These are phyloP conservation scores for Articulospora tetracladia DNA, from an alignment of 495 filamentous ascomycete species.

Conservation along the genomic window DNA sequence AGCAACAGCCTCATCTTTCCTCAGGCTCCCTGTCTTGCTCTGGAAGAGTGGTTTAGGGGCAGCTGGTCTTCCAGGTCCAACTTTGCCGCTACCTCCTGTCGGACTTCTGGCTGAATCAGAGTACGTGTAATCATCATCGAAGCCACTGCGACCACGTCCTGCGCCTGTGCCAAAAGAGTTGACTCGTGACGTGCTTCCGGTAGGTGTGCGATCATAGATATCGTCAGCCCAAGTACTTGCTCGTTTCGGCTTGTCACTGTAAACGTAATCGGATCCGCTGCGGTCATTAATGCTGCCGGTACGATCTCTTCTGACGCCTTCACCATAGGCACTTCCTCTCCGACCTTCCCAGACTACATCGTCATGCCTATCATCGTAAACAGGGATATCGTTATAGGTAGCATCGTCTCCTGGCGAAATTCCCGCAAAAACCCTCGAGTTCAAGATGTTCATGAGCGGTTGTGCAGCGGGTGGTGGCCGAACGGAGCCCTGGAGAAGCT, in stretches of 20 bases:
- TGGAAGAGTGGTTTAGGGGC: slow-evolving; percentile 84
- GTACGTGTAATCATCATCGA: slow-evolving; percentile 55
- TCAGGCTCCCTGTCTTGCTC: slow-evolving; percentile 59
- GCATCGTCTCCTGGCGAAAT: slow-evolving; percentile 47
- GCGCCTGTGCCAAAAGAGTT: slow-evolving; percentile 25
- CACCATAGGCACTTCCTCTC: slow-evolving; percentile 70
- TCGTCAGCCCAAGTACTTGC: slow-evolving; percentile 88
- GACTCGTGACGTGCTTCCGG: slow-evolving; percentile 41
- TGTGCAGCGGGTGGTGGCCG: slow-evolving; percentile 77
- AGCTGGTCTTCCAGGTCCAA: slow-evolving; percentile 64
- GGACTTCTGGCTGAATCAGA: slow-evolving; percentile 46
- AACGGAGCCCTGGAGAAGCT: slow-evolving; percentile 75
- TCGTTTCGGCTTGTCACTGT: slow-evolving; percentile 53
- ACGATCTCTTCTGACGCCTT: slow-evolving; percentile 60
- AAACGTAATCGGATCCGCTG: slow-evolving; percentile 51
- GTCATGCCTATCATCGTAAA: slow-evolving; percentile 86
- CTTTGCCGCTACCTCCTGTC: slow-evolving; percentile 27
- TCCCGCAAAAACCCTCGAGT: slow-evolving; percentile 78
- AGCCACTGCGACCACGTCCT: slow-evolving; percentile 32
- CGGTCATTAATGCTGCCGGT: slow-evolving; percentile 39
- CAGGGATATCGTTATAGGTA: slow-evolving; percentile 94
- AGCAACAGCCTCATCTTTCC: slow-evolving; percentile 81
- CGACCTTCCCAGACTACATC: slow-evolving; percentile 90
- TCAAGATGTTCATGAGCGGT: slow-evolving; percentile 78
- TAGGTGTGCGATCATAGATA: slow-evolving; percentile 66